phyloP scores from a whole-genome alignment of 345 rosid genomes.

The Rhizophora apiculata region DNA sequence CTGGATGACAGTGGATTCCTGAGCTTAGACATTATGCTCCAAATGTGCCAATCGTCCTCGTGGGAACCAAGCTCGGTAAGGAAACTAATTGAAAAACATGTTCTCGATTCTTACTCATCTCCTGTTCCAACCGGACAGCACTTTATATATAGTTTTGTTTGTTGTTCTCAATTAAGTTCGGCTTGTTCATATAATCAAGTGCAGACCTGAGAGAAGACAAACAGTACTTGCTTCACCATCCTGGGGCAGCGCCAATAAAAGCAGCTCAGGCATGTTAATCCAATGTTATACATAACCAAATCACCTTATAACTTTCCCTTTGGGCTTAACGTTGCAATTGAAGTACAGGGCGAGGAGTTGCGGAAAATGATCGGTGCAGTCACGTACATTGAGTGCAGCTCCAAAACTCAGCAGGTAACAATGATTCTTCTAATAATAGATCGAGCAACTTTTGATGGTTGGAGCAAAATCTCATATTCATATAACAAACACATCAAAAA shows the following conservation, averaged over 20 bases:
- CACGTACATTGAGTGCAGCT: slow-evolving; percentile 73
- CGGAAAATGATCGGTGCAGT: slow-evolving; percentile 68
- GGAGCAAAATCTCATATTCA: background rate
- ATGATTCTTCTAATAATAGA: background rate
- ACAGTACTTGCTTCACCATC: slow-evolving; percentile 56
- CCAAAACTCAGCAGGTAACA: slow-evolving; percentile 75
- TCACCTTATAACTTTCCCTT: background rate
- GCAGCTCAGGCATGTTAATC: slow-evolving; percentile 47
- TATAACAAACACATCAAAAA: background rate
- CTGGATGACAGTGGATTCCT: slow-evolving; percentile 60
- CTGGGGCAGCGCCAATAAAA: slow-evolving; percentile 59
- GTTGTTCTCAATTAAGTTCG: background rate
- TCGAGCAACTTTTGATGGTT: no score
- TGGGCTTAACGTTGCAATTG: slow-evolving; percentile 3
- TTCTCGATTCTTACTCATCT: background rate
- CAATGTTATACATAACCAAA: background rate
- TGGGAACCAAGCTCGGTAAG: slow-evolving; percentile 78
- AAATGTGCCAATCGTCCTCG: slow-evolving; percentile 68
- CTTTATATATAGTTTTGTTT: background rate
- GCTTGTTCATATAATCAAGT: background rate
- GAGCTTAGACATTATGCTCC: slow-evolving; percentile 79
- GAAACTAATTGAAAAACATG: background rate
- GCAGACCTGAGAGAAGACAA: slow-evolving; percentile 69
- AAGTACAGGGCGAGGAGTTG: slow-evolving; percentile 63
- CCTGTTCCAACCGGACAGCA: background rate